Base-by-base conservation (phyloP, 1,139 yeast genomes). In the Candida dubliniensis region DNA sequence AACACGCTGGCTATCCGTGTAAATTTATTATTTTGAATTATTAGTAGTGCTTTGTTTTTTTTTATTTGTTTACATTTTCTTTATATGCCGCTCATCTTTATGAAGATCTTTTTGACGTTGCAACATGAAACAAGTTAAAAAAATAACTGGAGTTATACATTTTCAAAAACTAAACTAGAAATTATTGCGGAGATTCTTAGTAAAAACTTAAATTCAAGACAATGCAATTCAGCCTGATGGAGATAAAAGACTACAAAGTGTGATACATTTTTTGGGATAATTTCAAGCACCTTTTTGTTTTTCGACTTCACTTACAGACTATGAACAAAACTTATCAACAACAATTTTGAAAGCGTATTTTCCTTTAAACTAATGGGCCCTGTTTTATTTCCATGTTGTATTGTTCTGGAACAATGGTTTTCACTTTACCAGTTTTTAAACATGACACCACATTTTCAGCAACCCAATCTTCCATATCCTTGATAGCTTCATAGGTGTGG, bases 391-490 rank as follows among this genome's bases (percentile, higher is more conserved):
- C 32, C 32, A 30, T 7, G 14, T n/a, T 12, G 32, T 30, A 30
- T 60, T 80, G 79, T 58, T 86, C 95, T 1, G 91, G 89, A 29
- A 87, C 93, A 38, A 85, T 62, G 0, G 84, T 70, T 49, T 75
- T 65, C 7, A 86, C 86, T 54, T 75, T 80, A 9, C 93, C 93
- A 0, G 82, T 77, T 31, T 66, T 57, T 42, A 81, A 58, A 47
- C 62, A 76, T 31, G 60, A 57, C 32, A 57, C 59, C 12, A 77
- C 74, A 52, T 79, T 79, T 34, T 71, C 71, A 39, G 80, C 66
- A 11, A 74, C 79, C 59, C 78, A 77, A 47, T 65, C 70, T 62
- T 82, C 86, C 82, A 83, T 77, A 56, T 76, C 76, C 46, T 63
- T 59, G 41, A 77, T 68, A 2, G 87, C 79, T 58, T 81, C 86